Base-by-base conservation (phyloP, 2,329 filamentous ascomycete species). In the Trichoderma aggressivum region DNA sequence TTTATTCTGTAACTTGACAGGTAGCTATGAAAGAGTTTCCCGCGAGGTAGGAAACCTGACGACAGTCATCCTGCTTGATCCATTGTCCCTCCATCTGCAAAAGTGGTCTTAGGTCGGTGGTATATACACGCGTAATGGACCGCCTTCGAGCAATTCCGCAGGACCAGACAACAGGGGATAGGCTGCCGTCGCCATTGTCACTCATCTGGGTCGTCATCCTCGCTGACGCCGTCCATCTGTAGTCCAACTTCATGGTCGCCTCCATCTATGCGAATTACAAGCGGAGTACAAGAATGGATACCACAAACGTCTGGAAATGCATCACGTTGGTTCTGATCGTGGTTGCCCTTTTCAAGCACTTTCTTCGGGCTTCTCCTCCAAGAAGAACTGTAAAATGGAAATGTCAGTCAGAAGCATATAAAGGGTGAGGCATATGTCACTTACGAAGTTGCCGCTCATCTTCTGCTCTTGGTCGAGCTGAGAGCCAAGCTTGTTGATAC, bases 401-500 rank as follows among this genome's bases (percentile, higher is more conserved):
- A 5, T 71, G 75, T 76, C 72, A 79, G 75, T n/a, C 28, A 30
- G 10, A 47, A 75, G 30, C 30, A 47, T 36, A 58, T 7, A 56
- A 36, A n/a, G 16, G n/a, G 7, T 7, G 14, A 65, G 16, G 73
- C n/a, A 8, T 2, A 30, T 59, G 47, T 18, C 28, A 88, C 90
- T 86, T 86, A 93, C 91, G 86, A 92, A 99, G 85, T 98, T 98
- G 77, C 97, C 97, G 75, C 84, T 84, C 78, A 94, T 77, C 88
- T 99, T 99, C 88, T 99, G 96, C 81, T 98, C 96, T 82, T 98
- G 94, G 83, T 99, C 96, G 76, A 98, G 89, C 86, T 99, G 96
- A 80, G 92, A 96, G 83, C 94, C 91, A 79, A 90, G 85, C 89
- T 99, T 99, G 89, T 99, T 99, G 87, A 99, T 99, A 84, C 97